Evolutionary conservation across 257 asterid genomes (phyloP).

Genomic region (Henckelia pumila): DNA sequence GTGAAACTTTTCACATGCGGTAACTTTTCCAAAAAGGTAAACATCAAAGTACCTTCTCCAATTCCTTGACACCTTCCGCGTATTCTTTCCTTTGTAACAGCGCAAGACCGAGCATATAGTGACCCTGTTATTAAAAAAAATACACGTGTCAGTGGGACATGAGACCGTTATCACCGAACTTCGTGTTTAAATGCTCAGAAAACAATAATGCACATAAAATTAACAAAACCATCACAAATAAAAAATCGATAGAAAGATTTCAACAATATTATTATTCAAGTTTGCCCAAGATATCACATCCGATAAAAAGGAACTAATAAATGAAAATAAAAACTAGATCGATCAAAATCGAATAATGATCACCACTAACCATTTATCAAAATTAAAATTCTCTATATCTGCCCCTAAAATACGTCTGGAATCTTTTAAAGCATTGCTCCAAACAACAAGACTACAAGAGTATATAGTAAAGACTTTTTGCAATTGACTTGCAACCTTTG

Average conservation of each 20-base stretch:
- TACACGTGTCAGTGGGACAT: slow-evolving; percentile 17
- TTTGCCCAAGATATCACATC: background rate
- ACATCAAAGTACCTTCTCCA: slow-evolving; percentile 47
- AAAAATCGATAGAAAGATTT: background rate
- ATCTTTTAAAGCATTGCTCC: background rate
- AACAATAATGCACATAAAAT: background rate
- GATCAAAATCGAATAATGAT: too few species aligned
- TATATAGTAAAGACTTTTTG: background rate
- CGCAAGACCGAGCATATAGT: slow-evolving; percentile 72
- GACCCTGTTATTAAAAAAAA: slow-evolving; percentile 45
- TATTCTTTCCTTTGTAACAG: slow-evolving; percentile 49
- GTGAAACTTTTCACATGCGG: slow-evolving; percentile 5
- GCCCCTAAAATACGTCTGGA: background rate
- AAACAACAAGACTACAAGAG: background rate
- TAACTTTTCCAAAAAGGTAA: background rate
- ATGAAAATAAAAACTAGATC: background rate
- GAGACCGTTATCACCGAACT: background rate
- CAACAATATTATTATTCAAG: background rate
- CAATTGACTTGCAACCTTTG: background rate
- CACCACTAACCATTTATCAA: background rate
- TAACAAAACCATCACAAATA: background rate
- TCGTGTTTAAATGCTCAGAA: background rate
- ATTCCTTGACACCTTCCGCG: slow-evolving; percentile 55
- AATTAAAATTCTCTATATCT: too few species aligned
- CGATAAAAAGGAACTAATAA: background rate